Conservation (phyloP, 2,329 filamentous ascomycete species). For the Xylariaceae sp. region DNA sequence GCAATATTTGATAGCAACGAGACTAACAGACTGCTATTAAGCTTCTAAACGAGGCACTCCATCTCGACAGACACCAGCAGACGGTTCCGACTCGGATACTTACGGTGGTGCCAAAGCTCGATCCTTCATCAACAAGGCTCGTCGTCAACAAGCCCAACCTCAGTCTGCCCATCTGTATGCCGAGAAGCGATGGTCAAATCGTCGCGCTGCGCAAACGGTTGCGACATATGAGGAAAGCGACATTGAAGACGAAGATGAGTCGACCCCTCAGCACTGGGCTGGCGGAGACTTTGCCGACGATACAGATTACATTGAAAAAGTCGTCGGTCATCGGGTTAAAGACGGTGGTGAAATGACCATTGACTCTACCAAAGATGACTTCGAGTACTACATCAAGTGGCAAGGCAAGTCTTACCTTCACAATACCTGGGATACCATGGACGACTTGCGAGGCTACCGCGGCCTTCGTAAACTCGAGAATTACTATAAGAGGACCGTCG, state of each 20-base stretch:
- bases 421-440: constrained; percentile 87
- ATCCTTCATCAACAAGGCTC: constrained; percentile 70
- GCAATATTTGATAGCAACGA: constrained; percentile 5
- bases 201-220: constrained; percentile 69
- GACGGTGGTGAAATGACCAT: constrained; percentile 59
- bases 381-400: constrained; percentile 95
- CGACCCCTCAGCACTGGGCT: constrained; percentile 66
- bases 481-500: constrained; percentile 81
- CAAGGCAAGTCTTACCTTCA: constrained; percentile 93
- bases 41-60: constrained; percentile 60
- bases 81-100: constrained; percentile 67
- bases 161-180: constrained; percentile 63
- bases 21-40: constrained; percentile 29
- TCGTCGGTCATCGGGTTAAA: constrained; percentile 80
- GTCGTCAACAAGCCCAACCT: constrained; percentile 61
- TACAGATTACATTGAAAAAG: constrained; percentile 81
- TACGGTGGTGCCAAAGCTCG: constrained; percentile 75
- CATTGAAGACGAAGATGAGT: constrained; percentile 60
- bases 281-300: constrained; percentile 68
- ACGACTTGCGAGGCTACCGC: constrained; percentile 69
- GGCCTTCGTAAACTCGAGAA: constrained; percentile 90
- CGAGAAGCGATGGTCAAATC: constrained; percentile 88
- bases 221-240: constrained; percentile 65
- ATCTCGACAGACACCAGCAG: constrained; percentile 48
- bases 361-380: constrained; percentile 66